Percentiles rank a stretch among this genome's conserved stretches.
Conservation (phyloP, 2,329 filamentous ascomycete species). For the Emydomyces testavorans region DNA sequence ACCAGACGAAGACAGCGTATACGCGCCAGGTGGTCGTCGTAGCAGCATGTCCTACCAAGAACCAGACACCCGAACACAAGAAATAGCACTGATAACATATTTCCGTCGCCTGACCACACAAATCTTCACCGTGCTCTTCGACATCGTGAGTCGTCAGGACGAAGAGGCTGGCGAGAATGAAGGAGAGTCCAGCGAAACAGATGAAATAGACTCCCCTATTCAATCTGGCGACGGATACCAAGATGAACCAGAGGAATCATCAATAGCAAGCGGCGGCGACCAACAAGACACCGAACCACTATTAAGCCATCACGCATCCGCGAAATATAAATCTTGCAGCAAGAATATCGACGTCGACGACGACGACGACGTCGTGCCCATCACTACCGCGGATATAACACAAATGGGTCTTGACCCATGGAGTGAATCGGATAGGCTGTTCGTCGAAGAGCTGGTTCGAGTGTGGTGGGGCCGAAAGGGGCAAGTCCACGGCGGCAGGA, state of each 20-base stretch:
- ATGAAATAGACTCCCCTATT: slow-evolving; percentile 1
- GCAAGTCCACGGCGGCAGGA: slow-evolving; percentile 33
- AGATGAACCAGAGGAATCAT: slow-evolving; percentile 14
- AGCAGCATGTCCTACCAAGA: slow-evolving; percentile 24
- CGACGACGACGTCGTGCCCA: slow-evolving; percentile 24
- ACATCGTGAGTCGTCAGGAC: slow-evolving; percentile 35
- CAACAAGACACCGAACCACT: slow-evolving; percentile 15
- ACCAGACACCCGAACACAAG: slow-evolving; percentile 28
- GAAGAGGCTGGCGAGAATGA: slow-evolving; percentile 14
- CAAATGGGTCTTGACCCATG: slow-evolving; percentile 41
- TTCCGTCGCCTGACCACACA: slow-evolving; percentile 39
- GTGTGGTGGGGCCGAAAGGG: slow-evolving; percentile 38
- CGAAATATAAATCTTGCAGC: not conserved
- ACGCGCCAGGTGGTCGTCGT: slow-evolving; percentile 22
- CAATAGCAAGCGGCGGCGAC: not conserved
- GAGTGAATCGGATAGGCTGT: slow-evolving; percentile 37
- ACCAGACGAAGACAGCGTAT: slow-evolving; percentile 27
- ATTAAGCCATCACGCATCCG: slow-evolving; percentile 12
- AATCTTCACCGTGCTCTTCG: slow-evolving; percentile 36
- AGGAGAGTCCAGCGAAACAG: not conserved
- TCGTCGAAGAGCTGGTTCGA: slow-evolving; percentile 36
- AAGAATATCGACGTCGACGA: too few relatives aligned
- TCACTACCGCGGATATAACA: slow-evolving; percentile 35
- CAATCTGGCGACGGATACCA: slow-evolving; percentile 13
- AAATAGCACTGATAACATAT: slow-evolving; percentile 40